Evolutionary conservation across 1,139 yeast species (phyloP).

Genomic region (Candida sanyaensis): DNA sequence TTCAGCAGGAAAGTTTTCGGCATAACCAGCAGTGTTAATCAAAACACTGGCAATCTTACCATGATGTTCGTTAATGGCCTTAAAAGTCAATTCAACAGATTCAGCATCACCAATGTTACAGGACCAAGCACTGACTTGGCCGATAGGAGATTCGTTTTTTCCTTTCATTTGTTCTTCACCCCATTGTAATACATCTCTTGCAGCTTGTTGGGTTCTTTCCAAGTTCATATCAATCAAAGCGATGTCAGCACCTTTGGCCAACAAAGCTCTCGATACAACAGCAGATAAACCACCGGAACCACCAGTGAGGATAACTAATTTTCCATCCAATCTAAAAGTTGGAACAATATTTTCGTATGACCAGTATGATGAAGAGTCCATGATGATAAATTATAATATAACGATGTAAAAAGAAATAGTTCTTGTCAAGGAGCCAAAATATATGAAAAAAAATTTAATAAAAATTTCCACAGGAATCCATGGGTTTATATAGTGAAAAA

Average conservation of each 20-base stretch:
- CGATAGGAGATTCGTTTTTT: conserved; percentile 37
- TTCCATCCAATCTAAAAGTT: conserved; percentile 66
- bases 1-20: conserved; percentile 76
- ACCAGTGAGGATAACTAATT: conserved; percentile 75
- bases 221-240: conserved; percentile 76
- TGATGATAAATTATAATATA: conserved; percentile 6
- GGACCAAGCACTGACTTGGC: conserved; percentile 66
- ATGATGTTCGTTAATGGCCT: conserved; percentile 56
- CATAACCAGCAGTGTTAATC: conserved; percentile 82
- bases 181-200: conserved; percentile 59
- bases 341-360: conserved; percentile 51
- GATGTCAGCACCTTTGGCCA: conserved; percentile 72
- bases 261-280: conserved; percentile 64
- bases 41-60: conserved; percentile 63
- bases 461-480: background rate
- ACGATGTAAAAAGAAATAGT: background rate
- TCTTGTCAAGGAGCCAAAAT: too few species aligned
- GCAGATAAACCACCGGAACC: conserved; percentile 82
- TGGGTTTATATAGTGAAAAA: background rate
- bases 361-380: conserved; percentile 22
- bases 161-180: conserved; percentile 49
- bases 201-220: conserved; percentile 61
- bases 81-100: conserved; percentile 56
- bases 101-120: conserved; percentile 74
- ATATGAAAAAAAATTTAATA: background rate